Base-by-base conservation (phyloP, 352 stramenopile species). In the Phytophthora aleatoria region DNA sequence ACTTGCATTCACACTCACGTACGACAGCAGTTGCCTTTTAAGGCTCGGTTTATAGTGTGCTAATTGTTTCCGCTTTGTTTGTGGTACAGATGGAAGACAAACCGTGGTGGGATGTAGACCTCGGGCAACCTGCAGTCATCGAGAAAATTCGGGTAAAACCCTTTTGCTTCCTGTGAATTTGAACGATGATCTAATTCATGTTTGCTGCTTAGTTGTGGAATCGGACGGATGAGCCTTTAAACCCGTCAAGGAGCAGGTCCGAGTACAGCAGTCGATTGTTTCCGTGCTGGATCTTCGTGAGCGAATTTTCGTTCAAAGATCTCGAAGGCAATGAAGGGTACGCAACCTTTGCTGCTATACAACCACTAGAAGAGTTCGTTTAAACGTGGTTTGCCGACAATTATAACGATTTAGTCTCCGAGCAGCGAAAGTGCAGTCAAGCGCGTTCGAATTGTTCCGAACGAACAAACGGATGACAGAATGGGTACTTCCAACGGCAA, bases 101-200 rank as follows among this genome's bases (percentile, higher is more conserved):
- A 68, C 85, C 92, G 16, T 98, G 90, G 91, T 98, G 93, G 85
- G 90, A 98, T 70, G 90, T 98, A 8, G 87, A 98, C 57, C 73
- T 98, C 10, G 83, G 85, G 0, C 83, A 92, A 53, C 77, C 81
- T 12, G 81, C 82, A 8, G 83, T 91, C 39, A 85, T 94, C n/a
- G 75, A 92, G 50, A 85, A 77, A 11, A 93, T 95, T 38, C 76
- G 83, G 43, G 85, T 94, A 60, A 28, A 2, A 5, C 12, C 20
- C 31, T 3, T 11, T 30, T 35, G 2, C 45, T 49, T 48, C 5
- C 26, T 11, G 20, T 20, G 16, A 36, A 41, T n/a, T 42, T 6
- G 1, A n/a, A 36, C 27, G 10, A 24, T 28, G 24, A 36, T 10
- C 16, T 52, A n/a, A 33, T 30, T 63, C 54, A 45, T 78, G 13